phyloP scores from a whole-genome alignment of 176 grass and related monocot species.

The Carex cristatella region DNA sequence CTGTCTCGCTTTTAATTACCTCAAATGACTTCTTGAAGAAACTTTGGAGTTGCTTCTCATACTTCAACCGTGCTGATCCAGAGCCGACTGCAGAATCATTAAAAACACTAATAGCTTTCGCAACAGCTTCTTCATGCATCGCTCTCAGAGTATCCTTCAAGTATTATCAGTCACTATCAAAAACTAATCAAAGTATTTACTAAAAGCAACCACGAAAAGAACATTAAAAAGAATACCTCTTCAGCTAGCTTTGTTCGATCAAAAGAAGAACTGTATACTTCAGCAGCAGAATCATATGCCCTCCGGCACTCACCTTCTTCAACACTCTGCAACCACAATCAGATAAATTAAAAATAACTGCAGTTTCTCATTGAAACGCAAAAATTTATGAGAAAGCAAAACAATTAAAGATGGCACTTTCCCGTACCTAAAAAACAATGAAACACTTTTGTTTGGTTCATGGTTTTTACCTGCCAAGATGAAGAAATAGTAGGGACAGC shows the following conservation, averaged over 20 bases:
- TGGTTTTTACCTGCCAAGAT: constrained; percentile 69
- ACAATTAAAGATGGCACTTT: background rate
- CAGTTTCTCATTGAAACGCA: background rate
- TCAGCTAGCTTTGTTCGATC: constrained; percentile 61
- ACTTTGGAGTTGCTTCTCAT: constrained; percentile 79
- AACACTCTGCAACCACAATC: constrained; percentile 47
- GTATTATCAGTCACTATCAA: background rate
- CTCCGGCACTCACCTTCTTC: constrained; percentile 91
- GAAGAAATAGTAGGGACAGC: constrained; percentile 91
- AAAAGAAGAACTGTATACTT: constrained; percentile 76
- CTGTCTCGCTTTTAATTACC: constrained; percentile 30
- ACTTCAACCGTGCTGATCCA: constrained; percentile 67
- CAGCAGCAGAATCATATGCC: constrained; percentile 79
- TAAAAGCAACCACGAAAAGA: constrained; percentile 8
- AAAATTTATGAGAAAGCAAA: background rate
- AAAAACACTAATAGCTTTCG: constrained; percentile 59
- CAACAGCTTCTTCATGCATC: constrained; percentile 70
- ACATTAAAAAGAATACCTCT: constrained; percentile 46
- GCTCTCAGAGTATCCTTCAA: constrained; percentile 61
- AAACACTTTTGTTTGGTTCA: constrained; percentile 8
- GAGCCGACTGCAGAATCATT: constrained; percentile 59
- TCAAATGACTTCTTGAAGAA: constrained; percentile 77
- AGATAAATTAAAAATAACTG: background rate
- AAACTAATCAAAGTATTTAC: background rate
- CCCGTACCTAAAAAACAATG: background rate